Percentiles rank a stretch among this genome's conserved stretches.
Evolutionary conservation across 352 stramenopile species (phyloP).

Genomic region (Phytophthora quininea): DNA sequence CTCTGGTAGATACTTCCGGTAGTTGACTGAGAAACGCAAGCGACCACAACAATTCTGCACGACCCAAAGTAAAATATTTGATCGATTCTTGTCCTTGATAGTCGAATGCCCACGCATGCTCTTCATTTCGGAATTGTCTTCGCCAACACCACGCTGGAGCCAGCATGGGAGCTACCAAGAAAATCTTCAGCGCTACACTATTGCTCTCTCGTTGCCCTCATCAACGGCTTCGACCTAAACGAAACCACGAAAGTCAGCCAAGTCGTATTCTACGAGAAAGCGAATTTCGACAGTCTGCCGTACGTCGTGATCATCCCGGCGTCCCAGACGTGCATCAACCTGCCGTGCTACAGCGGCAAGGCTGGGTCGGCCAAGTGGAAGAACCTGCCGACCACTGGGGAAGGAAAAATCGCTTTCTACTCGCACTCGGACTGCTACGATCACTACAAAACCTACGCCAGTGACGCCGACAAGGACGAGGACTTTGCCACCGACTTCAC

Average conservation of each 20-base stretch:
- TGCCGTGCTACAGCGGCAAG: background rate
- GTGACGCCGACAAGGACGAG: background rate
- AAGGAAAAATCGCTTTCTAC: background rate
- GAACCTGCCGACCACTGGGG: background rate
- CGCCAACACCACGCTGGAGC: background rate
- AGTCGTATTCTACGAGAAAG: background rate
- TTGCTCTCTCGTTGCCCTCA: background rate
- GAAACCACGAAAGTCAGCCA: background rate
- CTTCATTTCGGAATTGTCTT: background rate
- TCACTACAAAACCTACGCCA: background rate
- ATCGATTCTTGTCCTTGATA: too few relatives aligned
- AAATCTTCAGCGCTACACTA: background rate
- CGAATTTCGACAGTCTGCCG: background rate
- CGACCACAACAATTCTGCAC: too few relatives aligned
- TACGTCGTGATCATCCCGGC: background rate
- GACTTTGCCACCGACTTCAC: background rate
- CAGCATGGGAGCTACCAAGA: background rate
- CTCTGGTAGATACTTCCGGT: too few relatives aligned
- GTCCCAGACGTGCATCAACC: background rate
- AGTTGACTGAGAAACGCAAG: too few relatives aligned
- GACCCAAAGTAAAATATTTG: too few relatives aligned
- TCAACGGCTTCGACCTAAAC: background rate
- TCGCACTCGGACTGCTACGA: background rate
- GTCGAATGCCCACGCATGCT: background rate
- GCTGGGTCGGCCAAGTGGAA: background rate